These are phyloP conservation scores for Trichoderma gracile DNA, from an alignment of 2,329 filamentous ascomycete species.

Conservation along the genomic window DNA sequence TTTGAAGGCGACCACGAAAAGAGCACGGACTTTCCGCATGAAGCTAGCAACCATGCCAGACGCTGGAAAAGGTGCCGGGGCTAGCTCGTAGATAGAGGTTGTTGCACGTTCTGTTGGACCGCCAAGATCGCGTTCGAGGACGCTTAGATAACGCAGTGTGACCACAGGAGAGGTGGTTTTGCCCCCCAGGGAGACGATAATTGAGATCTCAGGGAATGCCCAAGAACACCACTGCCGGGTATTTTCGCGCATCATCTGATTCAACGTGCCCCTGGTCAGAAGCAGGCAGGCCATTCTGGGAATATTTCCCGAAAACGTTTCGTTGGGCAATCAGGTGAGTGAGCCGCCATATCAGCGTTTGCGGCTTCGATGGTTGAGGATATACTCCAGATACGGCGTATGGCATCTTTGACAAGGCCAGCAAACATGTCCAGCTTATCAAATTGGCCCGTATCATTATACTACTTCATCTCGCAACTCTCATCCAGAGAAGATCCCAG, in stretches of 20 bases:
- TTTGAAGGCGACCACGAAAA: slow-evolving; percentile 19
- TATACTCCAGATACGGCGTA: background rate
- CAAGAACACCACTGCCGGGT: background rate
- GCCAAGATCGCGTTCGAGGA: background rate
- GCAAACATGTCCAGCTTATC: background rate
- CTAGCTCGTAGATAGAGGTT: slow-evolving; percentile 18
- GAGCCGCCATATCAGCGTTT: background rate
- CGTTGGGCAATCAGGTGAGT: background rate
- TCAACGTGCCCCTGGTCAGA: background rate
- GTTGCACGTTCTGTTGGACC: slow-evolving; percentile 3
- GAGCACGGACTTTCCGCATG: slow-evolving; percentile 9
- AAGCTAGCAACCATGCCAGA: background rate
- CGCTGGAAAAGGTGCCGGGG: slow-evolving; percentile 3
- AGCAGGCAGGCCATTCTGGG: background rate
- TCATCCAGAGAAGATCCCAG: too few species aligned
- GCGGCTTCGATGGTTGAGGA: background rate
- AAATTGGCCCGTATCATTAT: background rate
- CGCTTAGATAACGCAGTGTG: slow-evolving; percentile 6
- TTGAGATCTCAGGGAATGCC: background rate
- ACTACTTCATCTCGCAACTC: too few species aligned
- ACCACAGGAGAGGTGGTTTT: background rate
- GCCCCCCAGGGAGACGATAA: background rate
- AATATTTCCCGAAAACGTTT: background rate
- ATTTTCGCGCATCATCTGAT: slow-evolving; percentile 7
- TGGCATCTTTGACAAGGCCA: background rate